Evolutionary conservation across 805 yeast species (phyloP), one percentile per base, ranked within the genome.

Genomic region (Wickerhamiella dianesei): DNA sequence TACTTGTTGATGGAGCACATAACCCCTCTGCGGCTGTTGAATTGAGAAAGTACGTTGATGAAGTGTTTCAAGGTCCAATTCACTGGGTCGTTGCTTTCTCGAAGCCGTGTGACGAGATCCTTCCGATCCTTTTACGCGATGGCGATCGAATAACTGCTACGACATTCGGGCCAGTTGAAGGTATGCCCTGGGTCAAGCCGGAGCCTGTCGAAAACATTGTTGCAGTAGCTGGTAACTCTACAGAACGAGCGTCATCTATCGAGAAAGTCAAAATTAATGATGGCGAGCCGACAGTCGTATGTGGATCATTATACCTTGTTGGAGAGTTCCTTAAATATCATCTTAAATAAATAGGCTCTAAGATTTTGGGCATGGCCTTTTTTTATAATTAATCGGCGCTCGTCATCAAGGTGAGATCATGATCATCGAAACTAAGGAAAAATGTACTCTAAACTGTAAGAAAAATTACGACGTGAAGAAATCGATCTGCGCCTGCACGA

Each of bases 111-210:
- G 63, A 1, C 17, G 68, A 70, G 0, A 62, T 87, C 18, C 61
- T 84, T 37, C 58, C 64, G 25, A 71, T 74, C 17, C 62, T 85
- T 2, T 59, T 82, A 2, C 59, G 61, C 4, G 56, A 66, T 1
- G 58, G 62, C 0, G 96, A 87, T 56, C 61, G 65, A 2, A 73
- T 88, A 0, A 64, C 80, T 1, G 71, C 80, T 0, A 77, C 89
- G 0, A 59, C 67, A 29, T 92, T 88, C 59, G 73, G 78, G 2
- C 56, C 65, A 1, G 89, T 94, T 0, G 88, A 80, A 13, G 81
- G 85, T 0, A 92, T 92, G 98, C 96, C 97, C 0, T 92, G 97
- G 97, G 77, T 92, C 3, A 57, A 68, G 39, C 65, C 88, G 1
- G 69, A 68, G 51, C 56, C 59, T 3, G 57, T 67, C 0, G 55